phyloP scores from a whole-genome alignment of 768 basidiomycete genomes.

The Lentinula edodes region DNA sequence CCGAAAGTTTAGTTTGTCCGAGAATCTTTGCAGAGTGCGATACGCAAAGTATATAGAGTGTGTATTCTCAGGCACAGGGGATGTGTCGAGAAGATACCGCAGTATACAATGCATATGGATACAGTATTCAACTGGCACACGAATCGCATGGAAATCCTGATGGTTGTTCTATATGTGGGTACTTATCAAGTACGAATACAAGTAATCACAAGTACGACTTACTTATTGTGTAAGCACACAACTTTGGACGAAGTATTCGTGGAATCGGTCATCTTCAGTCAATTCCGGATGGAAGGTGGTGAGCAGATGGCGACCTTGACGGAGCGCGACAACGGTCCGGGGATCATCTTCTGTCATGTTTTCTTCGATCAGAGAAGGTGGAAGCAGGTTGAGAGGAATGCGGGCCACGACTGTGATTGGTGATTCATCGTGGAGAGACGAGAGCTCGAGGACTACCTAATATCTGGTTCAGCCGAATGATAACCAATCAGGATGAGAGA shows the following conservation, averaged over 20 bases:
- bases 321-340: conserved; percentile 73
- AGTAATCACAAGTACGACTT: conserved; percentile 1
- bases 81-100: background rate
- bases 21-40: background rate
- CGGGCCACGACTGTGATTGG: conserved; percentile 69
- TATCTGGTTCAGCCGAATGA: background rate
- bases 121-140: background rate
- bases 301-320: conserved; percentile 78
- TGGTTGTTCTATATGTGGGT: background rate
- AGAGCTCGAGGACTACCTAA: conserved; percentile 61
- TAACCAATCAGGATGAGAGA: background rate
- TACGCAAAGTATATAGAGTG: background rate
- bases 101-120: background rate
- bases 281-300: conserved; percentile 96
- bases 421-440: conserved; percentile 39
- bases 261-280: conserved; percentile 81
- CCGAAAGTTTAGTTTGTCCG: background rate
- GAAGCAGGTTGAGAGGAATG: conserved; percentile 49
- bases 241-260: conserved; percentile 82
- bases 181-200: background rate
- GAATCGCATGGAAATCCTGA: background rate
- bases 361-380: conserved; percentile 31
- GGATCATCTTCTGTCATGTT: conserved; percentile 49
- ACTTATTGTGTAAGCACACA: conserved; percentile 44
- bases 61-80: background rate